Base-by-base conservation (phyloP, 202 grass and related monocot species). In the Setaria italica region DNA sequence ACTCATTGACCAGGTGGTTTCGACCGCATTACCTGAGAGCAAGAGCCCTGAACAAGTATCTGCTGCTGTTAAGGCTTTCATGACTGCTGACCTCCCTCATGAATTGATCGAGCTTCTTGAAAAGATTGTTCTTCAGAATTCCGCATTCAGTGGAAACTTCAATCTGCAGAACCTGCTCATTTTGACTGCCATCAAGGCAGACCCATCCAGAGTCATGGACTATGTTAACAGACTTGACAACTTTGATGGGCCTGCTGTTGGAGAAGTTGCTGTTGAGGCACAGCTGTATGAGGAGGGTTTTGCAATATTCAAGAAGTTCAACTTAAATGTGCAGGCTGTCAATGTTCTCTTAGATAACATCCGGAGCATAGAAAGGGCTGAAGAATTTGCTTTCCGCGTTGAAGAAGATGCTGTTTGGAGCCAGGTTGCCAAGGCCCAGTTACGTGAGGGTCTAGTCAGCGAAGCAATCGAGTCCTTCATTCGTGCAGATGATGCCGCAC, bases 11-110 rank as follows among this genome's bases (percentile, higher is more conserved):
- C 95, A 98, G 91, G 95, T 98, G 72, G 95, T 95, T 88, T 98
- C 93, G 47, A 98, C 95, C 0, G 95, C 95, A 10, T 90, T 98
- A 69, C 95, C 95, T 82, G 95, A 98, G 79, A 98, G 95, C 92
- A 98, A 98, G 91, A 98, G 95, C 77, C 95, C 95, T 9, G 95
- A 98, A 74, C 95, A 98, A 93, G 95, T 98, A 21, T 98, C 95
- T 90, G 92, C 95, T 67, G 95, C 95, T 58, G 95, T 98, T 68
- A 98, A 98, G 89, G 95, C 95, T 82, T 98, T 98, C 83, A 98
- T 98, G 95, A 95, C 91, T 74, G 95, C 95, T 81, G 95, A 98
- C 83, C 95, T 98, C 2, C 95, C 95, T 16, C 95, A 98, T 84
- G 95, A 98, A 90, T 81, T 98, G 41, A 98, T 98, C 51, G 95